phyloP scores from a whole-genome alignment of 257 asterid genomes.

The Handroanthus guayacan region DNA sequence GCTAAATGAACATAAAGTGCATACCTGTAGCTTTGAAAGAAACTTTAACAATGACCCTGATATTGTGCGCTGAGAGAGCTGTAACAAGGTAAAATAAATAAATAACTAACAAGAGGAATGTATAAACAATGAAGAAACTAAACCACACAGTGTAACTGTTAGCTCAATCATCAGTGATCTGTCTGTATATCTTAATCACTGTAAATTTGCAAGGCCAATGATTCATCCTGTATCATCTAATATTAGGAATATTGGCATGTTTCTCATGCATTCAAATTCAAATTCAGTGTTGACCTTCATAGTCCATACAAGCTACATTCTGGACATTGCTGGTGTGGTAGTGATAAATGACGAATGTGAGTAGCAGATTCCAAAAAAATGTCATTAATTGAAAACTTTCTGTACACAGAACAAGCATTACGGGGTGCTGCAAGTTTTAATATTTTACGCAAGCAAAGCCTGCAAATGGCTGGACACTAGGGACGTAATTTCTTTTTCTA shows the following conservation, averaged over 20 bases:
- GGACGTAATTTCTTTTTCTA: conserved; percentile 25
- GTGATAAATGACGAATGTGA: conserved; percentile 8
- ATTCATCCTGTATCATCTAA: conserved; percentile 26
- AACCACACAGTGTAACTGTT: conserved; percentile 7
- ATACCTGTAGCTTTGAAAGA: conserved; percentile 97
- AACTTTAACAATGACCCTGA: conserved; percentile 89
- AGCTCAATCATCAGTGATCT: conserved; percentile 31
- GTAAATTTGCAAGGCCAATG: conserved; percentile 27
- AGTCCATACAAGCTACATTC: not conserved
- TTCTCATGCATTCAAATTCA: conserved; percentile 26
- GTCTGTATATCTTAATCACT: conserved; percentile 22
- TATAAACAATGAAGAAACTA: conserved; percentile 29
- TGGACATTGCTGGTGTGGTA: not conserved
- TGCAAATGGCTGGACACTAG: conserved; percentile 23
- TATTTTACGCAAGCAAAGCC: conserved; percentile 20
- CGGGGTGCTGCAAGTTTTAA: conserved; percentile 9
- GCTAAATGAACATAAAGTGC: conserved; percentile 12
- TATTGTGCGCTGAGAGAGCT: conserved; percentile 97
- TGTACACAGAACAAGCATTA: conserved; percentile 5
- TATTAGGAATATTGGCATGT: conserved; percentile 17
- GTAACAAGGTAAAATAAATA: conserved; percentile 40
- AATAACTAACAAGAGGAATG: conserved; percentile 15
- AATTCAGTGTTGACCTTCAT: not conserved
- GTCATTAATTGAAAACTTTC: conserved; percentile 22
- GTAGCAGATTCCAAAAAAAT: conserved; percentile 25